phyloP scores from a whole-genome alignment of 768 basidiomycete species.

The Kwoniella mangroviensis region DNA sequence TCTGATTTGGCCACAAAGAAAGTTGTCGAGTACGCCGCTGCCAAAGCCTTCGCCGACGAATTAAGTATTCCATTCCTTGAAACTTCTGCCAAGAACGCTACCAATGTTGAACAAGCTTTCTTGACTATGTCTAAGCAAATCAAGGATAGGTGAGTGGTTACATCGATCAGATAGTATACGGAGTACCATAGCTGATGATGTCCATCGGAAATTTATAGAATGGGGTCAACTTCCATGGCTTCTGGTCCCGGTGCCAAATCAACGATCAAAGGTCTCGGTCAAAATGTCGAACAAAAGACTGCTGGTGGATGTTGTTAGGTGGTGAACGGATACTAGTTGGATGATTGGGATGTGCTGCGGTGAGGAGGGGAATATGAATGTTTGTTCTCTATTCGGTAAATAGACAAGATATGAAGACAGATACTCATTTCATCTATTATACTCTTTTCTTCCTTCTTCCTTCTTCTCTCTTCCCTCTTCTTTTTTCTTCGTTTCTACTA shows the following conservation, averaged over 20 bases:
- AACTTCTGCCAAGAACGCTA: conserved; percentile 95
- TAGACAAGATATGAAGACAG: background rate
- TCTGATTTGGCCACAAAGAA: conserved; percentile 97
- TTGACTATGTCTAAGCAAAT: conserved; percentile 88
- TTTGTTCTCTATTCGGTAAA: background rate
- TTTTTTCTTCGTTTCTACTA: background rate
- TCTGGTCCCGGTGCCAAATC: conserved; percentile 56
- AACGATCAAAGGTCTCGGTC: conserved; percentile 54
- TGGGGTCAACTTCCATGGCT: conserved; percentile 56
- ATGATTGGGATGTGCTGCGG: background rate
- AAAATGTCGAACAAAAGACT: conserved; percentile 57
- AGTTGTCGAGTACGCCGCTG: conserved; percentile 56
- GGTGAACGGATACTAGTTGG: background rate
- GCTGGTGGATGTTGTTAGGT: conserved; percentile 56
- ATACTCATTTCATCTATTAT: background rate
- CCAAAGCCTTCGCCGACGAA: conserved; percentile 80
- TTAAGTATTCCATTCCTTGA: conserved; percentile 95
- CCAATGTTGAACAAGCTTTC: conserved; percentile 98
- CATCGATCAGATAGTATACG: no score
- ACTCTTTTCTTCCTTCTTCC: background rate
- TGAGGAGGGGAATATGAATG: background rate
- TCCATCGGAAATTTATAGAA: conserved; percentile 29
- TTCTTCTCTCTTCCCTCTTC: background rate
- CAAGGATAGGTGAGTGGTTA: conserved; percentile 54
- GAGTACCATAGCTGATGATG: no score